Conservation (phyloP, 495 filamentous ascomycete species). For the Tuber aestivum region DNA sequence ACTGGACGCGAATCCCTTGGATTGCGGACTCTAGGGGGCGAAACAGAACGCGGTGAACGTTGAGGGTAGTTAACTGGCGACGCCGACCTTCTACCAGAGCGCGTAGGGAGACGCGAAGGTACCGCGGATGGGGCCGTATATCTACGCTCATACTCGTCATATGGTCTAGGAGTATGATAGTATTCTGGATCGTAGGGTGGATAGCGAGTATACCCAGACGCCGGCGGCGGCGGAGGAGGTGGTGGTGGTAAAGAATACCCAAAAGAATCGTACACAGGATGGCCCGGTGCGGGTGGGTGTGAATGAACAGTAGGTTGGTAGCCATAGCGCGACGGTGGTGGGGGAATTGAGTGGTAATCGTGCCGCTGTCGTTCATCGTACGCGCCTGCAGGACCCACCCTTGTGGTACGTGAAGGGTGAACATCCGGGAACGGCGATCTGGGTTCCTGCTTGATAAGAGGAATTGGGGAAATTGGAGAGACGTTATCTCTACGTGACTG, state of each 20-base stretch:
- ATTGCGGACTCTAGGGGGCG: constrained; percentile 22
- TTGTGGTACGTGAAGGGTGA: neutral
- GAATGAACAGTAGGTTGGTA: constrained; percentile 24
- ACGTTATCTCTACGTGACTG: constrained; percentile 12
- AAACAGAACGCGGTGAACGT: constrained; percentile 28
- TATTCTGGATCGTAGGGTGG: constrained; percentile 30
- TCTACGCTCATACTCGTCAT: constrained; percentile 39
- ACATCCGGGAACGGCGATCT: constrained; percentile 14
- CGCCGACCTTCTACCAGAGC: constrained; percentile 28
- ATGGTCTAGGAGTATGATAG: constrained; percentile 31
- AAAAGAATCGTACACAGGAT: constrained; percentile 32
- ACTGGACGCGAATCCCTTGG: constrained; percentile 21
- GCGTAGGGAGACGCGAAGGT: constrained; percentile 26
- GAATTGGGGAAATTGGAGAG: constrained; percentile 25
- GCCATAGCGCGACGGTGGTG: constrained; percentile 2
- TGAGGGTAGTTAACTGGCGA: constrained; percentile 32
- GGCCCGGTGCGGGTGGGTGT: constrained; percentile 11
- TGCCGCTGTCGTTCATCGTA: constrained; percentile 20
- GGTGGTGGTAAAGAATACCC: constrained; percentile 24
- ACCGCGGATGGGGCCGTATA: constrained; percentile 20
- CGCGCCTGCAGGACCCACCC: neutral
- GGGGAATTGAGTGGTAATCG: constrained; percentile 22
- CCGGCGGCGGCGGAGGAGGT: constrained; percentile 19
- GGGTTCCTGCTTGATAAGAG: constrained; percentile 39
- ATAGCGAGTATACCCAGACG: constrained; percentile 34